Percentiles rank a stretch among this genome's conserved stretches.
Evolutionary conservation across 2,329 filamentous ascomycete species (phyloP).

Genomic region (Rhynchosporium graminicola): DNA sequence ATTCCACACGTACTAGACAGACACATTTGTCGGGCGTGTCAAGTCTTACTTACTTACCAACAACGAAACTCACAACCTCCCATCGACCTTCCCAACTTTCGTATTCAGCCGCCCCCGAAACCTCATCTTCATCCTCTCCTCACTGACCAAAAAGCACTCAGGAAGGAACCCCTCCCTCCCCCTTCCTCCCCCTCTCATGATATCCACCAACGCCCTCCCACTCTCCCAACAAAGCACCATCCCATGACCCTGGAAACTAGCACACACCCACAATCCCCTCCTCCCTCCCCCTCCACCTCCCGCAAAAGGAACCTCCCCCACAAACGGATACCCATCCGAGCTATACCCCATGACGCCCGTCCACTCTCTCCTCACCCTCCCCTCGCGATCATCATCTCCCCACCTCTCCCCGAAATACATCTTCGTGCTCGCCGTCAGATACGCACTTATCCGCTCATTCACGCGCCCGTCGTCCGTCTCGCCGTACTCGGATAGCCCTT

Average conservation of each 20-base stretch:
- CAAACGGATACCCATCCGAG: conserved; percentile 53
- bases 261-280: conserved; percentile 33
- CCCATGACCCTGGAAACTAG: conserved; percentile 35
- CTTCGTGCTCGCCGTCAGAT: conserved; percentile 35
- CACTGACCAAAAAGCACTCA: conserved; percentile 48
- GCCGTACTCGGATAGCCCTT: conserved; percentile 42
- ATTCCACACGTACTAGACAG: too few species aligned
- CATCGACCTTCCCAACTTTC: conserved; percentile 10
- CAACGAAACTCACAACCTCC: not conserved
- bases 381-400: conserved; percentile 47
- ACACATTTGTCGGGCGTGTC: too few species aligned
- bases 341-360: conserved; percentile 60
- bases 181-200: conserved; percentile 24
- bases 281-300: conserved; percentile 37
- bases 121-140: conserved; percentile 45
- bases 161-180: conserved; percentile 29
- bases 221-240: conserved; percentile 35
- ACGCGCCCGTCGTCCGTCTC: conserved; percentile 47
- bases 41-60: too few species aligned
- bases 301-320: conserved; percentile 48
- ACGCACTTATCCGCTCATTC: conserved; percentile 32
- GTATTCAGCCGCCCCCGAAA: conserved; percentile 37
- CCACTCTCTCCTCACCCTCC: conserved; percentile 48
- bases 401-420: conserved; percentile 43
- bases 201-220: conserved; percentile 30